These are phyloP conservation scores for Fraxinus floribunda DNA, from an alignment of 305 asterid species.

Conservation along the genomic window DNA sequence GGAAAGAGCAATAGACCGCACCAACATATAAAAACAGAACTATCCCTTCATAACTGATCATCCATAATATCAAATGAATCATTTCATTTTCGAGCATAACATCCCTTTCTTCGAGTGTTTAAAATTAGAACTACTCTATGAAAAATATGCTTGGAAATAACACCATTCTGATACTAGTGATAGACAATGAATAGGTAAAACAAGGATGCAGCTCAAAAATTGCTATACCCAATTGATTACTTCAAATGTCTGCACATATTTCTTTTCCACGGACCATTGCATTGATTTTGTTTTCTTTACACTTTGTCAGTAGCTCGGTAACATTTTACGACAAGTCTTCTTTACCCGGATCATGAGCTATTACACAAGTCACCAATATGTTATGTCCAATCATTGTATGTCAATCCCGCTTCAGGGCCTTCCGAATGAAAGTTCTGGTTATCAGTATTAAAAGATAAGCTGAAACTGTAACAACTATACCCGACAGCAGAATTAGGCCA, in stretches of 20 bases:
- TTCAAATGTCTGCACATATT: conserved; percentile 6
- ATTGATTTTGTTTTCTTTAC: background rate
- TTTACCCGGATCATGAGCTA: background rate
- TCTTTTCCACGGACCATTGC: conserved; percentile 13
- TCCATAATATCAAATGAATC: background rate
- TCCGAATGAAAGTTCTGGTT: conserved; percentile 61
- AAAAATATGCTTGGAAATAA: background rate
- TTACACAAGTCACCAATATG: background rate
- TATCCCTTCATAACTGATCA: background rate
- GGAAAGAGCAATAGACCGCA: background rate
- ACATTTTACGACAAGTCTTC: background rate
- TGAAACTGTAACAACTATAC: conserved; percentile 55
- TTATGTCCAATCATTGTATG: background rate
- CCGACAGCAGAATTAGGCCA: conserved; percentile 54
- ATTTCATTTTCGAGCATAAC: background rate
- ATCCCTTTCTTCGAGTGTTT: background rate
- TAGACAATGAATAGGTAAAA: background rate
- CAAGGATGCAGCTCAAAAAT: conserved; percentile 22
- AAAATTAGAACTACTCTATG: background rate
- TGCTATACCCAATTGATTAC: conserved; percentile 21
- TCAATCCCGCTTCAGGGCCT: conserved; percentile 84
- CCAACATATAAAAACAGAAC: background rate
- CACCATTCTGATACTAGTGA: background rate
- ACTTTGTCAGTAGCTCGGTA: background rate
- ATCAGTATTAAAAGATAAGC: conserved; percentile 55